Percentiles rank a stretch among this genome's conserved stretches.
Evolutionary conservation across 2,329 filamentous ascomycete species (phyloP).

Genomic region (Ceratocystis destructans): DNA sequence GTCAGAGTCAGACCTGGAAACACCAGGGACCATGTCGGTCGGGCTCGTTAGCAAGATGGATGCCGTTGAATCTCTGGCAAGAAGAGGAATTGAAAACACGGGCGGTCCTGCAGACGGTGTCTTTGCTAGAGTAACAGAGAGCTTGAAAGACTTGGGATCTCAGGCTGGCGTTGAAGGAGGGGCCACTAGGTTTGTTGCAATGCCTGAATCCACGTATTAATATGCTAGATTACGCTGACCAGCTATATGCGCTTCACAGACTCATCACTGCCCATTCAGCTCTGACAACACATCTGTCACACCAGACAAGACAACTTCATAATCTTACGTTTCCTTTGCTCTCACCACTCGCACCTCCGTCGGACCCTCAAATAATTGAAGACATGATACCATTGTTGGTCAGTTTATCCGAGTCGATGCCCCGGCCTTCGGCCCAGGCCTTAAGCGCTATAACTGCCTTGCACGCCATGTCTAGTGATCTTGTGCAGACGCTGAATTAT

Average conservation of each 20-base stretch:
- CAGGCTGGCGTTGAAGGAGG: conserved; percentile 60
- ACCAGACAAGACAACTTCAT: conserved; percentile 64
- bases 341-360: conserved; percentile 51
- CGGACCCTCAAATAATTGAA: conserved; percentile 52
- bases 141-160: conserved; percentile 57
- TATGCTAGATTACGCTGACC: background rate
- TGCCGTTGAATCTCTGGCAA: conserved; percentile 55
- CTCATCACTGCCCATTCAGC: conserved; percentile 64
- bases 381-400: conserved; percentile 54
- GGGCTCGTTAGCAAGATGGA: conserved; percentile 57
- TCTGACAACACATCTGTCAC: conserved; percentile 57
- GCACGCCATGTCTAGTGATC: conserved; percentile 55
- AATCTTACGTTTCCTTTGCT: conserved; percentile 57
- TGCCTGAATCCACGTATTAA: background rate
- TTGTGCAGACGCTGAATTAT: conserved; percentile 69
- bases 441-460: conserved; percentile 54
- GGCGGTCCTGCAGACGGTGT: conserved; percentile 52
- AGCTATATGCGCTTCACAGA: conserved; percentile 30
- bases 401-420: conserved; percentile 51
- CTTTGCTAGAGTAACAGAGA: conserved; percentile 53
- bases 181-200: conserved; percentile 46
- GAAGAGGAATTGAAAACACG: conserved; percentile 51
- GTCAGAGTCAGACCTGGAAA: conserved; percentile 56
- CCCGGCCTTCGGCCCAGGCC: conserved; percentile 46
- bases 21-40: conserved; percentile 47